Base-by-base conservation (phyloP, 768 basidiomycete species). In the Tubosaeta sp. region DNA sequence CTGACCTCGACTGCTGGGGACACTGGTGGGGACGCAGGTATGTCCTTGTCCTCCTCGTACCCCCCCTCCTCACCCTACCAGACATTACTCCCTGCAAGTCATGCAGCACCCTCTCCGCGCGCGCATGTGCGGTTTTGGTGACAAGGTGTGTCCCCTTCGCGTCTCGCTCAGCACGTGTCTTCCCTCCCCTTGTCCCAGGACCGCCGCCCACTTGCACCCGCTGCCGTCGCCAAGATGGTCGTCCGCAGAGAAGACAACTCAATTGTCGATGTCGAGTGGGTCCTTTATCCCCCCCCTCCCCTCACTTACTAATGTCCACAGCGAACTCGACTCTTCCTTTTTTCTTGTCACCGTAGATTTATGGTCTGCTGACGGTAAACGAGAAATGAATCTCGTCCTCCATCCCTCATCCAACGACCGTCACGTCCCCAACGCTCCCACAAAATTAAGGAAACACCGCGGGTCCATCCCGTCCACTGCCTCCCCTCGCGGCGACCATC, bases 111-210 rank as follows among this genome's bases (percentile, higher is more conserved):
- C 94, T 35, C 69, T 90, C 42, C 82, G 94, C 38, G 94, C 94
- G 1, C 82, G 94, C 57, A 94, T 94, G 86, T 95, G 94, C 67
- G 94, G 94, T 11, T 94, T 95, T 68, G 94, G 94, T 40, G 92
- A 96, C 76, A 95, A 94, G 77, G 93, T 92, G 59, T 53, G 76
- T 63, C 41, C 51, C 14, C 16, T 16, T 41, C 46, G 22, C 36
- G 64, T 58, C 48, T 34, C 35, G 16, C 55, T 31, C 32, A 6
- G 25, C 48, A 30, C 44, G 44, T 42, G 38, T 46, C 41, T 49
- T 56, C 59, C 54, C 57, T 48, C 47, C 19, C 55, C 31, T 43
- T 38, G 19, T 54, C 0, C 29, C 68, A 94, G 90, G 94, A 97
- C 78, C 86, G 94, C 55, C 78, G 94, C 46, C 93, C 94, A 0